Conservation (phyloP, 2,329 filamentous ascomycete genomes). For the Lasiodiplodia citricola region DNA sequence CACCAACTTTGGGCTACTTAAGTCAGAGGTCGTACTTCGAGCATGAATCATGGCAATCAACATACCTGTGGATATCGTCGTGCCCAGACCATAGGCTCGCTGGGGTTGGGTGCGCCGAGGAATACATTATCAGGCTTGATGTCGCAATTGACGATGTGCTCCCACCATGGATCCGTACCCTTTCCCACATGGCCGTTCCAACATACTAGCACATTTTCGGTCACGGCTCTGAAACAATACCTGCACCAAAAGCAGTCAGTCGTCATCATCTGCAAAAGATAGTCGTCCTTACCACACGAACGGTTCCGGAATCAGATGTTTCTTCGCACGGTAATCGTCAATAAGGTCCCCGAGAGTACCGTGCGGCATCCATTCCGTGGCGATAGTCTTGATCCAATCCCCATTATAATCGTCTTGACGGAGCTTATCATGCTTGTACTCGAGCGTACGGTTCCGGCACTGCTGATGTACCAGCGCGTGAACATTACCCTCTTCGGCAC, state of each 20-base stretch:
- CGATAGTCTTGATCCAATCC: background rate
- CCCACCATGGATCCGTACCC: background rate
- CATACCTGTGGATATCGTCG: background rate
- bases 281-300: background rate
- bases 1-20: background rate
- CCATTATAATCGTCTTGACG: background rate
- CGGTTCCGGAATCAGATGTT: background rate
- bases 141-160: background rate
- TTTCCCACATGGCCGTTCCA: slow-evolving; percentile 1
- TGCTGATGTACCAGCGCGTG: background rate
- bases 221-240: slow-evolving; percentile 2
- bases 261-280: background rate
- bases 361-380: background rate
- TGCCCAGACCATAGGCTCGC: slow-evolving; percentile 1
- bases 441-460: background rate
- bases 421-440: background rate
- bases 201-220: background rate
- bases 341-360: background rate
- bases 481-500: background rate
- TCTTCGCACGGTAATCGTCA: background rate
- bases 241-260: background rate
- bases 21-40: background rate
- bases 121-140: background rate
- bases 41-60: background rate
- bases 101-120: background rate